Conservation (phyloP, 164 flowering plant genomes). For the Vitis riparia region DNA sequence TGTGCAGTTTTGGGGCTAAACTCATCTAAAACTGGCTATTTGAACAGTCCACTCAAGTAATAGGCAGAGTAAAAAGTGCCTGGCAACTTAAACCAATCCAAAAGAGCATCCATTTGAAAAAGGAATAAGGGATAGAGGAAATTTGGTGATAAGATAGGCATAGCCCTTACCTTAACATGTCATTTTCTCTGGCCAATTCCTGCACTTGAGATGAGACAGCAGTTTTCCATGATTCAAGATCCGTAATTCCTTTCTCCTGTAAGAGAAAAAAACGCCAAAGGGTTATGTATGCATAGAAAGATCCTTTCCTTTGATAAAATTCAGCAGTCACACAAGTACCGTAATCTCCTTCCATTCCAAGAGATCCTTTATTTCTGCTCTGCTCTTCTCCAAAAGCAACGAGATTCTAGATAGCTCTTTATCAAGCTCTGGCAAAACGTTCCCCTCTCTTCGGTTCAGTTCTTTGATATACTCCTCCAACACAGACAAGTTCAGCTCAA, state of each 20-base stretch:
- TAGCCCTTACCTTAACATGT: conserved; percentile 52
- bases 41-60: too few species aligned
- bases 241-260: conserved; percentile 48
- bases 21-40: too few species aligned
- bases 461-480: conserved; percentile 74
- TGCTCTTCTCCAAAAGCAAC: conserved; percentile 46
- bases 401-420: conserved; percentile 43
- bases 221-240: conserved; percentile 61
- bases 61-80: neutral
- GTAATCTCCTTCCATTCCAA: conserved; percentile 53
- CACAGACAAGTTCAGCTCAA: conserved; percentile 66
- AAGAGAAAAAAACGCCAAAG: conserved; percentile 3
- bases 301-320: neutral
- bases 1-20: too few species aligned
- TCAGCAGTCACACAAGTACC: conserved; percentile 32
- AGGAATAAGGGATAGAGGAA: neutral
- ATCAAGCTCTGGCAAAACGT: conserved; percentile 52
- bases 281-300: conserved; percentile 1
- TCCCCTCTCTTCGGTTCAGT: conserved; percentile 50
- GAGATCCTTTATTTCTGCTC: conserved; percentile 45
- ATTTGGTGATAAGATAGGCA: neutral
- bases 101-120: neutral
- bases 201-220: conserved; percentile 48
- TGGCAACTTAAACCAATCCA: neutral
- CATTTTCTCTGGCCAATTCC: conserved; percentile 46